Percentiles rank a stretch among this genome's conserved stretches.
These are phyloP conservation scores for Bertia moriformis DNA, from an alignment of 2,329 filamentous ascomycete genomes.

Conservation along the genomic window DNA sequence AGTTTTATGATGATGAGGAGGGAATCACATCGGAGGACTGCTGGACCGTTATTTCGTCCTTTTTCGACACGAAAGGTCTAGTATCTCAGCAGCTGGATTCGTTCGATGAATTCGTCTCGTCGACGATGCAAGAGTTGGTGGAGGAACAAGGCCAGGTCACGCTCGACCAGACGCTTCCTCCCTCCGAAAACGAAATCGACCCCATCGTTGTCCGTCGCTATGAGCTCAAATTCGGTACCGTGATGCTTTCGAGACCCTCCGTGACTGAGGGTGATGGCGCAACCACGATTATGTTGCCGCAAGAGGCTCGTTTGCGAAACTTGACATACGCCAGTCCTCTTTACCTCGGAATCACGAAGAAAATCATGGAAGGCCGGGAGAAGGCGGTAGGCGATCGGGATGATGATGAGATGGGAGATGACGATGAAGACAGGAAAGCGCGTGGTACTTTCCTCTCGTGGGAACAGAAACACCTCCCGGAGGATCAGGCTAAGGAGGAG, in stretches of 20 bases:
- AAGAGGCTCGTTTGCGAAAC: conserved; percentile 90
- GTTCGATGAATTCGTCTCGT: conserved; percentile 90
- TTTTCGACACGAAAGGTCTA: conserved; percentile 90
- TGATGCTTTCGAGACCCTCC: conserved; percentile 77
- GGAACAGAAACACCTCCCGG: conserved; percentile 22
- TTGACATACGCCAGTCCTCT: conserved; percentile 88
- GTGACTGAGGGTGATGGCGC: conserved; percentile 87
- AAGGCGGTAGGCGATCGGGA: conserved; percentile 51
- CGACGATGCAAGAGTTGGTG: conserved; percentile 87
- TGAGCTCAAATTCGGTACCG: conserved; percentile 83
- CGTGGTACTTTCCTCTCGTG: conserved; percentile 26
- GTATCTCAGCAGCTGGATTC: conserved; percentile 97
- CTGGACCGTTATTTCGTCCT: conserved; percentile 93
- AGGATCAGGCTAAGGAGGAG: conserved; percentile 45
- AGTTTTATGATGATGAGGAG: conserved; percentile 51
- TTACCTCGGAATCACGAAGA: conserved; percentile 77
- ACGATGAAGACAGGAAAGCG: conserved; percentile 29
- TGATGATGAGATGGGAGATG: conserved; percentile 44
- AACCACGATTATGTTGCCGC: conserved; percentile 72
- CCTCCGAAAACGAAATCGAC: conserved; percentile 54
- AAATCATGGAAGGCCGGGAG: conserved; percentile 71
- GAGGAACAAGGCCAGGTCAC: conserved; percentile 81
- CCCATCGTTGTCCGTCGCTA: conserved; percentile 79
- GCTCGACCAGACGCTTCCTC: conserved; percentile 82
- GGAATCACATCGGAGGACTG: conserved; percentile 91